These are phyloP conservation scores for Schizonepeta tenuifolia DNA, from an alignment of 257 asterid genomes.

Conservation along the genomic window DNA sequence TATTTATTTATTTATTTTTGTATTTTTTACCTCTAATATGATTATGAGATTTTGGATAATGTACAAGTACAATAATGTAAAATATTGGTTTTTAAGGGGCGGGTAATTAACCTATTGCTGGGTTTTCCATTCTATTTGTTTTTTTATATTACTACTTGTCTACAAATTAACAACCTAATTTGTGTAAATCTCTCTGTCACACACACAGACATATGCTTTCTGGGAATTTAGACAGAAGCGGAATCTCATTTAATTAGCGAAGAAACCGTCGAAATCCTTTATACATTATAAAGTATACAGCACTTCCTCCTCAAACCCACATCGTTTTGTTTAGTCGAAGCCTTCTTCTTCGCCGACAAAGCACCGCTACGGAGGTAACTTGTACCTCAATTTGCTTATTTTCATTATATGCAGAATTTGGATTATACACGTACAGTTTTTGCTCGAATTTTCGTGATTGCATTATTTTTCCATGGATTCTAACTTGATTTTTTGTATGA, in stretches of 20 bases:
- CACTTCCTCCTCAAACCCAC: constrained; percentile 12
- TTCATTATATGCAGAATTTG: constrained; percentile 9
- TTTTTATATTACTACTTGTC: too few species aligned
- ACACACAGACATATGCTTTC: not conserved
- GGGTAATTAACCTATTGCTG: too few species aligned
- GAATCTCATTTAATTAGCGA: not conserved
- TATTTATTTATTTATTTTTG: too few species aligned
- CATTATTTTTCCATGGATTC: constrained; percentile 15
- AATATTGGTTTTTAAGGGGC: too few species aligned
- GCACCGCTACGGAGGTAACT: constrained; percentile 22
- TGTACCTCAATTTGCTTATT: not conserved
- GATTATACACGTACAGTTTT: not conserved
- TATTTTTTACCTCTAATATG: too few species aligned
- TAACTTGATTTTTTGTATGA: constrained; percentile 16
- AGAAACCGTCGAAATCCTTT: not conserved
- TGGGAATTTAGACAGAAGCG: not conserved
- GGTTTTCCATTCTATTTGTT: too few species aligned
- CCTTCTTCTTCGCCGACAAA: constrained; percentile 18
- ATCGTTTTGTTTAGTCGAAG: not conserved
- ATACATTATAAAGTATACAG: not conserved
- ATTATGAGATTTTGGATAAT: too few species aligned
- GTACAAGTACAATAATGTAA: too few species aligned
- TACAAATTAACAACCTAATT: too few species aligned
- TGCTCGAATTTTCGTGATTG: constrained; percentile 1
- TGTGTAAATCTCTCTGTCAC: too few species aligned